Evolutionary conservation across 2,329 filamentous ascomycete genomes (phyloP), one percentile per base, ranked within the genome.

Genomic region (Myriosclerotinia curreyana): DNA sequence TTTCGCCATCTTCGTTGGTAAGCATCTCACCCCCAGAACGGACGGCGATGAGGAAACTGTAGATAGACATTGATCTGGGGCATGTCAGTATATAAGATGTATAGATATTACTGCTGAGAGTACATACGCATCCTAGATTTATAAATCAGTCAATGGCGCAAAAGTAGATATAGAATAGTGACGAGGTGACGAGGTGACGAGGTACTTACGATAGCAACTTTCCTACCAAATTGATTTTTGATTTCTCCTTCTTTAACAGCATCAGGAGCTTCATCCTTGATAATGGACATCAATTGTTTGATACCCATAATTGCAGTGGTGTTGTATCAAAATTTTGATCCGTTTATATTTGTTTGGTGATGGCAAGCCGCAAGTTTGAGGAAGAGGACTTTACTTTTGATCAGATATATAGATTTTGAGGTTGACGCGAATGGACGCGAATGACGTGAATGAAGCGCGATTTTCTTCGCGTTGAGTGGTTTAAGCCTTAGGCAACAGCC

Each of bases 161-260:
- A 20, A 36, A 34, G 48, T 20, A 11, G 22, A 49, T 28, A 49
- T 64, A 28, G n/a, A 28, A 28, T 25, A 28, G 68, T 38, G 25
- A 14, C 36, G 49, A n/a, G n/a, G n/a, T n/a, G n/a, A n/a, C n/a
- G n/a, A n/a, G n/a, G n/a, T n/a, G n/a, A 44, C 9, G 12, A 48
- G 3, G 5, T 17, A 82, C 91, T 75, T 81, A 96, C 93, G 78
- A 97, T 97, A 60, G 94, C 94, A 67, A 99, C 94, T 79, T 99
- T 99, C 76, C 95, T 91, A 69, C 95, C 95, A 76, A 99, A 99
- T 70, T 99, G 95, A 72, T 94, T 94, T 80, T 99, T 99, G 82
- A 99, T 99, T 75, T 99, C 95, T 66, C 95, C 92, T 74, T 92
- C 89, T 78, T 97, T 98, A 82, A 97, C 86, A 42, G 95, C 90